Conservation (phyloP, 73 alveolate genomes). For the Blepharisma stoltei region DNA sequence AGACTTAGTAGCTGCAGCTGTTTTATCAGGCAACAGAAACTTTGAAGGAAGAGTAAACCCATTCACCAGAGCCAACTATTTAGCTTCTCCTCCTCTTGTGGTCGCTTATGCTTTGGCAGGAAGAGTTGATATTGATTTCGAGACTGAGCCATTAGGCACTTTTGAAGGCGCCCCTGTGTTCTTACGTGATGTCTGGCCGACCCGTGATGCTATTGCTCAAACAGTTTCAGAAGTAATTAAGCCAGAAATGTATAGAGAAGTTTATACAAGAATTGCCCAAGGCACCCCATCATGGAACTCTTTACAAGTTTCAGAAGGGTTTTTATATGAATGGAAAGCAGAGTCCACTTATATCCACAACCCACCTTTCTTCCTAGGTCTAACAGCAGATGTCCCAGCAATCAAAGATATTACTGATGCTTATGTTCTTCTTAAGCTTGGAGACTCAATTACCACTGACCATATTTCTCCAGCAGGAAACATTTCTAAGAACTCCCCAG, state of each 20-base stretch:
- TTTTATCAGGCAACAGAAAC: constrained; percentile 85
- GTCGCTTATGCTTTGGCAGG: constrained; percentile 90
- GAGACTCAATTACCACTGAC: constrained; percentile 90
- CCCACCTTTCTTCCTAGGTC: constrained; percentile 87
- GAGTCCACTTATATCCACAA: constrained; percentile 82
- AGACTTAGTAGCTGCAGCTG: constrained; percentile 87
- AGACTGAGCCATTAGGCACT: constrained; percentile 77
- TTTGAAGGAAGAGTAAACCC: constrained; percentile 93
- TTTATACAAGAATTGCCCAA: constrained; percentile 62
- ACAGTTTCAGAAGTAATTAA: constrained; percentile 61
- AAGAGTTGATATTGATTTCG: constrained; percentile 79
- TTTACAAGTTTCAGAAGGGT: constrained; percentile 65
- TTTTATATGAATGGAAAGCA: constrained; percentile 76
- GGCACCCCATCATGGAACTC: constrained; percentile 90
- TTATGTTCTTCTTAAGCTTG: constrained; percentile 66
- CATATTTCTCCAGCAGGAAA: constrained; percentile 96
- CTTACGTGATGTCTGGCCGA: constrained; percentile 92
- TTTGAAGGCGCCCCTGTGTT: constrained; percentile 82
- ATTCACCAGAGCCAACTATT: constrained; percentile 86
- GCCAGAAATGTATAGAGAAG: constrained; percentile 83
- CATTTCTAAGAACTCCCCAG: constrained; percentile 82
- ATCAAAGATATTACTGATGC: constrained; percentile 62
- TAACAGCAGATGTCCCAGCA: constrained; percentile 43
- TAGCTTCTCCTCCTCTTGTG: constrained; percentile 90
- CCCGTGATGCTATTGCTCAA: constrained; percentile 58